Base-by-base conservation (phyloP, 495 filamentous ascomycete species). In the Endocarpon pusillum region DNA sequence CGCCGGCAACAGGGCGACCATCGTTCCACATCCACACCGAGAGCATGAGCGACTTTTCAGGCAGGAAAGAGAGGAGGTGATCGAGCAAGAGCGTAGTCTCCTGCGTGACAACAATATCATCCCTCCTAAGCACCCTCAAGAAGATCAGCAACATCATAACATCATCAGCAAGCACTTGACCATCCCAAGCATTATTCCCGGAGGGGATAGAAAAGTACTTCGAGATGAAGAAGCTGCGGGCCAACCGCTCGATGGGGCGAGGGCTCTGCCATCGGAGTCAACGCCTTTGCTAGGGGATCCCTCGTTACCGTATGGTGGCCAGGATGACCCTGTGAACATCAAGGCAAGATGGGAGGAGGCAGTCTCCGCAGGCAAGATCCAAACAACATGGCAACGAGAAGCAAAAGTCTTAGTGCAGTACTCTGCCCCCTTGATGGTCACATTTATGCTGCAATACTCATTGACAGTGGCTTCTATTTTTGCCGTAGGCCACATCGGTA, bases 331-430 rank as follows among this genome's bases (percentile, higher is more conserved):
- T 16, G 34, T 53, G 23, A 57, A 38, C 21, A 53, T 58, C 37
- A 45, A 41, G 36, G 53, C 47, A 49, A 75, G 79, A 54, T 93
- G 83, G 83, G 76, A 83, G 36, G 74, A 78, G 23, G 80, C 81
- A 1, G 80, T 86, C 8, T 60, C 66, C 0, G 65, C 70, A 3
- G 80, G 81, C 5, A 57, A 64, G 38, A 79, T 91, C 40, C 71
- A 78, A 32, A 92, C 84, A 2, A 83, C 81, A 0, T 91, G 82
- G 79, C 71, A 73, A 43, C 68, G 81, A 38, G 84, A 93, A 58
- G 66, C 74, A 1, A 72, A 77, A 50, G 77, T 80, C 0, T 58
- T 86, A 21, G 46, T 52, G 3, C 59, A 57, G 43, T 78, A 76
- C 45, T 73, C 71, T n/a, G 53, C 59, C 12, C 74, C 76, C 0